Percentiles rank a stretch among this genome's conserved stretches.
Conservation (phyloP, 371 early-diverging fungal species). For the Umbelopsis sp. region DNA sequence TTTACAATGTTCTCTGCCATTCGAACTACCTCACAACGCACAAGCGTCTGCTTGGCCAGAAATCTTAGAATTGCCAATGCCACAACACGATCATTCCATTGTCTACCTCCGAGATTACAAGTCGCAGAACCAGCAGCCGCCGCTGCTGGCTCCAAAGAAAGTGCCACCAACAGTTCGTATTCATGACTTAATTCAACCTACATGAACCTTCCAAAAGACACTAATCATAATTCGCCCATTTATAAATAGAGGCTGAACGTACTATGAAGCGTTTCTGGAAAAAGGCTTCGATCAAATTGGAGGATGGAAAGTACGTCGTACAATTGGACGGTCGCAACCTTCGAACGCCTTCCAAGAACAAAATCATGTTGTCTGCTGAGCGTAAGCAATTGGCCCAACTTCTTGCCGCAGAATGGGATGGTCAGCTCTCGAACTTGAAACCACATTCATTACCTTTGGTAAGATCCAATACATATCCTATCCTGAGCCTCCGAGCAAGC, state of each 20-base stretch:
- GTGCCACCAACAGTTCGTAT: background rate
- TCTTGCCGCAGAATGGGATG: constrained; percentile 94
- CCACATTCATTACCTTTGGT: constrained; percentile 89
- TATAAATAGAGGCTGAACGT: constrained; percentile 51
- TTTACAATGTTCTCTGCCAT: background rate
- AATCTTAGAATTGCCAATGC: background rate
- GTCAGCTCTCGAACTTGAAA: constrained; percentile 76
- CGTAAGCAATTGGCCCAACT: constrained; percentile 75
- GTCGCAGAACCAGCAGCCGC: background rate
- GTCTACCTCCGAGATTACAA: background rate
- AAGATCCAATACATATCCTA: constrained; percentile 18
- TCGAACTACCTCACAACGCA: background rate
- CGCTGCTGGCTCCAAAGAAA: background rate
- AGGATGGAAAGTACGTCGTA: constrained; percentile 59
- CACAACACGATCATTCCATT: background rate
- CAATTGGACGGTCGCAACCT: constrained; percentile 80
- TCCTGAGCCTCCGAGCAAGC: background rate
- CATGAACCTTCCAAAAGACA: background rate
- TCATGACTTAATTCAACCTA: background rate
- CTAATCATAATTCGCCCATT: too few relatives aligned
- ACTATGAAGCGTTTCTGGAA: constrained; percentile 82
- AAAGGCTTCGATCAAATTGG: constrained; percentile 61
- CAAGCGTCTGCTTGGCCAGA: background rate
- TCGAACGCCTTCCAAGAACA: constrained; percentile 83
- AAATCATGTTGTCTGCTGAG: constrained; percentile 59